phyloP scores from a whole-genome alignment of 768 basidiomycete genomes.

The Collybia sordida region DNA sequence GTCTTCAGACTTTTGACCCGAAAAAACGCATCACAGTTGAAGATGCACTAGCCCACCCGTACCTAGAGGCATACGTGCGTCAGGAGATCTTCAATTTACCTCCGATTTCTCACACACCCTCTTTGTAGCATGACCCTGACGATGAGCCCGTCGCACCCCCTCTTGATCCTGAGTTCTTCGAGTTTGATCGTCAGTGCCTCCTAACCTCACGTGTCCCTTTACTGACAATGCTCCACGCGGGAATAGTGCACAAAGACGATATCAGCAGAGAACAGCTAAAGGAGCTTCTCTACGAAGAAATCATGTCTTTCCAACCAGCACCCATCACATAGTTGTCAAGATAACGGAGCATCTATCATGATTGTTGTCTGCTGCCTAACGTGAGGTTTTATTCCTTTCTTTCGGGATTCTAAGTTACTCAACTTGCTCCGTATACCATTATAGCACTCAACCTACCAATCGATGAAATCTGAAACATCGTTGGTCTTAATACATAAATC shows the following conservation, averaged over 20 bases:
- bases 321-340: constrained; percentile 44
- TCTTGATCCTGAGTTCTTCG: constrained; percentile 95
- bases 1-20: constrained; percentile 88
- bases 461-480: not conserved
- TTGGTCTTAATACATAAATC: too few species aligned
- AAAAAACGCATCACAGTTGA: constrained; percentile 96
- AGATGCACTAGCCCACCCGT: constrained; percentile 92
- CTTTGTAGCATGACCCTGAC: constrained; percentile 81
- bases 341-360: not conserved
- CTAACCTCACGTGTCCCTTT: not conserved
- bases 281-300: constrained; percentile 91
- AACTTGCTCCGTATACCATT: not conserved
- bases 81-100: not conserved
- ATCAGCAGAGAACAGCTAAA: constrained; percentile 96
- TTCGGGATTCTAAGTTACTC: not conserved
- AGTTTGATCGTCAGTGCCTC: constrained; percentile 79
- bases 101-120: constrained; percentile 2
- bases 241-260: constrained; percentile 88
- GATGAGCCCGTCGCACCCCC: constrained; percentile 96
- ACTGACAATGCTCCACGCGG: not conserved
- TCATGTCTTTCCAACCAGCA: constrained; percentile 81
- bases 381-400: not conserved
- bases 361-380: not conserved
- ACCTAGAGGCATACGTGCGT: constrained; percentile 88
- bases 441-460: not conserved